Evolutionary conservation across 2,329 filamentous ascomycete species (phyloP), one percentile per base, ranked within the genome.

Genomic region (Aspergillus awamori): DNA sequence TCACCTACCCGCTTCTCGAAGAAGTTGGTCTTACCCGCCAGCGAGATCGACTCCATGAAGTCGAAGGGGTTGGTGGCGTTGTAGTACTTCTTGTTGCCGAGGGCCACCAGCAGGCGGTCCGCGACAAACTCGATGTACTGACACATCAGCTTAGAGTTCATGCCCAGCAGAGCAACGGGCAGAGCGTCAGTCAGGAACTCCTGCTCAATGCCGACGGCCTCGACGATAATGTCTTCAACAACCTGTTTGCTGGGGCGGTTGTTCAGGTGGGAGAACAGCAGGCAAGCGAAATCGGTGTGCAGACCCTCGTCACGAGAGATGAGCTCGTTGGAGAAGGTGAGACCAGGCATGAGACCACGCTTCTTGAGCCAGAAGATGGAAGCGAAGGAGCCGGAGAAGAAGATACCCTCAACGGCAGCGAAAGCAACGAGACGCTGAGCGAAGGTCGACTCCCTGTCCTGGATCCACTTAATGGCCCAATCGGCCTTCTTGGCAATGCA

Each of bases 361-460:
- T 99, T 99, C 91, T 98, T 99, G 75, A 99, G 86, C 95, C 95
- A 99, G 87, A 99, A 99, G 82, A 99, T 98, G 69, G 95, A 96
- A 4, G 95, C 95, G 74, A 99, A 99, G 24, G 95, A 96, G 66
- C 95, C 95, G 71, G 90, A 95, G 88, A 99, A 99, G 89, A 99
- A 99, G 83, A 99, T 99, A 76, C 95, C 95, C 83, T 99, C 95
- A 58, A 99, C 93, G 48, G 95, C 95, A 67, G 95, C 95, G 72
- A 99, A 99, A 68, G 95, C 95, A 66, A 99, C 90, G 17, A 99
- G 89, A 72, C 95, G 93, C 82, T 94, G 92, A 63, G 92, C 95
- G 72, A 98, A 99, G 67, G 93, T 96, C 4, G 93, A 97, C 76
- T 95, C 86, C 79, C 91, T 89, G 82, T 99, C 95, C 63, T 88